Conservation (phyloP, 2,329 filamentous ascomycete genomes). For the Fusarium nodosum region DNA sequence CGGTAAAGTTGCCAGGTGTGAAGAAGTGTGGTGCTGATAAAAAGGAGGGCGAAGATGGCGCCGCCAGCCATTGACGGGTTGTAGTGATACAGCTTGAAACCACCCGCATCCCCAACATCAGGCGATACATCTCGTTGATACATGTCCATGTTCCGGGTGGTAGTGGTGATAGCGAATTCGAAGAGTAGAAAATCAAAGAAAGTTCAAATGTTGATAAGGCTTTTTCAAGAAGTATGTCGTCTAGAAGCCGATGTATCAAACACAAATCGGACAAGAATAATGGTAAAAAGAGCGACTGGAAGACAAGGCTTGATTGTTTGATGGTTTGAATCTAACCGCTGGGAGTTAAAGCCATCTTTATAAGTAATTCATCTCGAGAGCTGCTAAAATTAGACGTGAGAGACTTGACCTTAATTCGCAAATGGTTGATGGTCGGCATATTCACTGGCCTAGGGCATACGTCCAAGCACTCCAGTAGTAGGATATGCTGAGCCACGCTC, state of each 20-base stretch:
- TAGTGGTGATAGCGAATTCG: fast-evolving
- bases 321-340: too few species aligned
- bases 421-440: not conserved
- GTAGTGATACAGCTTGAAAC: constrained; percentile 6
- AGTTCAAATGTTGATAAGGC: not conserved
- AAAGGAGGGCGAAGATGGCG: constrained; percentile 7
- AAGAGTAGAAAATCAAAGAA: not conserved
- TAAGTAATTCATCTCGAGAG: not conserved
- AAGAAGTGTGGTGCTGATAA: not conserved
- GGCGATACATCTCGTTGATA: not conserved
- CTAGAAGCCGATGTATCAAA: not conserved
- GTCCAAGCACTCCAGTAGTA: not conserved
- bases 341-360: not conserved
- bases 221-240: fast-evolving
- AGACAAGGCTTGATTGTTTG: not conserved
- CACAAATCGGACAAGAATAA: too few species aligned
- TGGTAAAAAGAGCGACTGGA: not conserved
- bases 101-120: not conserved
- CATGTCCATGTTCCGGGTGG: not conserved
- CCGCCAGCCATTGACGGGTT: constrained; percentile 7
- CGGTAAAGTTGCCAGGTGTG: constrained; percentile 11
- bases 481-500: not conserved
- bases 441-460: not conserved
- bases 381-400: not conserved
- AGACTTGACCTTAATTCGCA: not conserved